Percentiles rank a stretch among this genome's conserved stretches.
phyloP scores from a whole-genome alignment of 2,329 filamentous ascomycete species.

The Sphaerulina vaccinii region DNA sequence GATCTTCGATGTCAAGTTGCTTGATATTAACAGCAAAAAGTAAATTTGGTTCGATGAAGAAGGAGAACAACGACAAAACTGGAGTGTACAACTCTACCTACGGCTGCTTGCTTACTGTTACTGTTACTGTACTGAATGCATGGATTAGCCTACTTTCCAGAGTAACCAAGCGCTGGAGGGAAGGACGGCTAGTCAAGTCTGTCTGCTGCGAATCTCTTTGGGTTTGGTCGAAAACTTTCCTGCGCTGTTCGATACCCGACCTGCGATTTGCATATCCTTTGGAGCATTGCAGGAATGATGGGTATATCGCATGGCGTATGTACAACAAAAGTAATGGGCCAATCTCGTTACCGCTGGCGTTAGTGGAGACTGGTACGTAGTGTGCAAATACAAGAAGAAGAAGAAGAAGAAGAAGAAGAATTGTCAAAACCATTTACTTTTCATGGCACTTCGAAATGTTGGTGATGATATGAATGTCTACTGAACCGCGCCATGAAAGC shows the following conservation, averaged over 20 bases:
- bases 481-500: too few relatives aligned
- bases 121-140: conserved; percentile 8
- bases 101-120: too few relatives aligned
- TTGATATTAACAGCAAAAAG: conserved; percentile 43
- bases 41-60: background rate
- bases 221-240: too few relatives aligned
- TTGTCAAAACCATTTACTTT: too few relatives aligned
- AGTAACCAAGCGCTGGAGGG: conserved; percentile 39
- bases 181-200: conserved; percentile 33
- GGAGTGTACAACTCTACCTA: background rate
- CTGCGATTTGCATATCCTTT: too few relatives aligned
- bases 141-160: conserved; percentile 34
- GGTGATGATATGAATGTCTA: too few relatives aligned
- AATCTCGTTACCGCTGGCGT: background rate
- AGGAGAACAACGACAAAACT: background rate
- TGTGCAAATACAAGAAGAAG: too few relatives aligned
- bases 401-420: too few relatives aligned
- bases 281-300: too few relatives aligned
- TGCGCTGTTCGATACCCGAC: too few relatives aligned
- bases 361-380: background rate
- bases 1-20: conserved; percentile 72
- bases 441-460: too few relatives aligned
- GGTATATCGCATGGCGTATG: too few relatives aligned
- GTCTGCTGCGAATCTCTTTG: conserved; percentile 13
- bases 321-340: background rate